These are phyloP conservation scores for Magnolia sinica DNA, from an alignment of 164 flowering plant genomes.

Conservation along the genomic window DNA sequence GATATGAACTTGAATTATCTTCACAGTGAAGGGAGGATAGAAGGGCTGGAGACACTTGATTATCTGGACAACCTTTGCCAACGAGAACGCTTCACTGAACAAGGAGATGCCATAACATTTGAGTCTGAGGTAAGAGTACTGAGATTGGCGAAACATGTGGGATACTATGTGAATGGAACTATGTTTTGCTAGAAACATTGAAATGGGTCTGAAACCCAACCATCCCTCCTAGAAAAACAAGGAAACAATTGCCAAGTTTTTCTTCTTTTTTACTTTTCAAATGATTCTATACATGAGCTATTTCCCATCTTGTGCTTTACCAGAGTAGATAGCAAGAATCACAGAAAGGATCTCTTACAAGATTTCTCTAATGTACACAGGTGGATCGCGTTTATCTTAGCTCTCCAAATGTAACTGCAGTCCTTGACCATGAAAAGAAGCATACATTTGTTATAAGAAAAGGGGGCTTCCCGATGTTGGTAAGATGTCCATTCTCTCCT, in stretches of 20 bases:
- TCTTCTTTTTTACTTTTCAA: too few species aligned
- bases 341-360: too few species aligned
- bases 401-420: constrained; percentile 74
- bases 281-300: too few species aligned
- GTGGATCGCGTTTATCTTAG: constrained; percentile 81
- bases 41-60: constrained; percentile 96
- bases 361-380: constrained; percentile 28
- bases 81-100: constrained; percentile 87
- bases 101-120: constrained; percentile 92
- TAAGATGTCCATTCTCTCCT: constrained; percentile 28
- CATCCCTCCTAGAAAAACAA: neutral
- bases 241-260: neutral
- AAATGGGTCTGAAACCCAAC: too few species aligned
- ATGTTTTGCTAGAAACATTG: too few species aligned
- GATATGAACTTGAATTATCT: constrained; percentile 4
- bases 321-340: too few species aligned
- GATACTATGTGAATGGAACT: too few species aligned
- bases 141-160: too few species aligned
- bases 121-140: constrained; percentile 72
- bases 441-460: constrained; percentile 73
- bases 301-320: too few species aligned
- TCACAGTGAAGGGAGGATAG: constrained; percentile 91
- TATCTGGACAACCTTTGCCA: constrained; percentile 82
- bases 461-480: constrained; percentile 93
- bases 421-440: constrained; percentile 91